Percentiles rank a stretch among this genome's conserved stretches.
Evolutionary conservation across 1,284 basidiomycete species (phyloP).

Genomic region (Waitea zeae): DNA sequence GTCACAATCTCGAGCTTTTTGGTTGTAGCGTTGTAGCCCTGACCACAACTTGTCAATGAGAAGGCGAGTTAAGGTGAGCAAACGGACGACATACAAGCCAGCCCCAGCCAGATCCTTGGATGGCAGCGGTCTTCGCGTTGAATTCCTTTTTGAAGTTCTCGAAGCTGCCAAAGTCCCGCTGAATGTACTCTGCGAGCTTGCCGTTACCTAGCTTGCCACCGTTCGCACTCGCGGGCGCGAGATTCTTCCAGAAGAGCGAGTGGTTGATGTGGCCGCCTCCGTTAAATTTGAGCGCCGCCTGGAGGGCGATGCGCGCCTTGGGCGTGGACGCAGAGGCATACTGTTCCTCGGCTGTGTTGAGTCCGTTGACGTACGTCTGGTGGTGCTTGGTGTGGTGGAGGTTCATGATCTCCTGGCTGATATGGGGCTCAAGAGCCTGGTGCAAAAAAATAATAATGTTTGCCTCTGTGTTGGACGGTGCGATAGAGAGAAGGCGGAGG

Average conservation of each 20-base stretch:
- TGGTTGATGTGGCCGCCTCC: slow-evolving; percentile 76
- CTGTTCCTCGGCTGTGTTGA: slow-evolving; percentile 62
- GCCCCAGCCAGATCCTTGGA: slow-evolving; percentile 98
- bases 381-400: slow-evolving; percentile 86
- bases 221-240: slow-evolving; percentile 37
- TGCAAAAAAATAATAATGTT: background rate
- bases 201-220: slow-evolving; percentile 51
- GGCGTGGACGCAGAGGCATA: slow-evolving; percentile 46
- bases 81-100: slow-evolving; percentile 80
- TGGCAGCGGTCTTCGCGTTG: slow-evolving; percentile 78
- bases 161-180: slow-evolving; percentile 47
- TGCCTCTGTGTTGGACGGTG: background rate
- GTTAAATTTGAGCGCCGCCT: slow-evolving; percentile 58
- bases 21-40: slow-evolving; percentile 55
- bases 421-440: slow-evolving; percentile 67
- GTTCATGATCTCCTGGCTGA: slow-evolving; percentile 67
- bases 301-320: slow-evolving; percentile 66
- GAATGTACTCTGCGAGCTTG: slow-evolving; percentile 53
- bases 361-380: slow-evolving; percentile 59
- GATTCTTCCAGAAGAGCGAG: slow-evolving; percentile 89
- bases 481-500: background rate
- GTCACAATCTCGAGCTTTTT: slow-evolving; percentile 81
- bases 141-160: slow-evolving; percentile 72
- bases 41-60: slow-evolving; percentile 12
- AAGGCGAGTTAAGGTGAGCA: background rate